A percentile compares a stretch with the other conserved stretches of the same genome.
Evolutionary conservation across 106 monocot genomes (phyloP).

Genomic region (Dioscorea zingiberensis): DNA sequence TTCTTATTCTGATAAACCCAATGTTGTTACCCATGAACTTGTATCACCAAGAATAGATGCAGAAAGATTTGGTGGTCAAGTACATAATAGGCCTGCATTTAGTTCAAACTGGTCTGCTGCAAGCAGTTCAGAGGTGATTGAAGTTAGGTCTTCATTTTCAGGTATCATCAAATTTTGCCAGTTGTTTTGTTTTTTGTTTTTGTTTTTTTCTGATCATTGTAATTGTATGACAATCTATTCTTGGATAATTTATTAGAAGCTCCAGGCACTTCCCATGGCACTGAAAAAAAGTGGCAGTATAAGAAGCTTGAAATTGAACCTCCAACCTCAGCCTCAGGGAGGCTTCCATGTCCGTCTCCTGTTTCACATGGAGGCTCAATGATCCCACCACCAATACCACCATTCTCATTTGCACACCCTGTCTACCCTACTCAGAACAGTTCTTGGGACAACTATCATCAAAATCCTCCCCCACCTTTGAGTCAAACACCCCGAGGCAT

Average conservation of each 20-base stretch:
- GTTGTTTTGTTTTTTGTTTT: no score
- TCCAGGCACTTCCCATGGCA: constrained; percentile 21
- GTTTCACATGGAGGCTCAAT: constrained; percentile 33
- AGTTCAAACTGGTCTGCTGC: constrained; percentile 33
- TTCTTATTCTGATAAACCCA: constrained; percentile 25
- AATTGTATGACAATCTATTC: not conserved
- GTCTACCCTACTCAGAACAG: constrained; percentile 27
- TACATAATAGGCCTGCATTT: constrained; percentile 26
- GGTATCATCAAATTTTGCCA: not conserved
- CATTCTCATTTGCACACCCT: constrained; percentile 39
- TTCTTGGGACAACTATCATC: constrained; percentile 48
- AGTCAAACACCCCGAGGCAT: constrained; percentile 31
- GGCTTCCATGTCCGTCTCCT: constrained; percentile 12
- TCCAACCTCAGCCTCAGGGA: constrained; percentile 20
- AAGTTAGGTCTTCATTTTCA: constrained; percentile 5
- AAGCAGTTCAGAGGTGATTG: constrained; percentile 24
- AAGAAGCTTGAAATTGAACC: constrained; percentile 35
- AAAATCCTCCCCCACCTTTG: constrained; percentile 23
- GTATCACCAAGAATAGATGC: constrained; percentile 40
- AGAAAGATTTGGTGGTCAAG: constrained; percentile 17
- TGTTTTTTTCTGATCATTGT: no score
- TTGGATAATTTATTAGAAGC: constrained; percentile 12
- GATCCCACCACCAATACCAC: constrained; percentile 48
- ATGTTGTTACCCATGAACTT: constrained; percentile 22
- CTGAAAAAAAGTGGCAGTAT: constrained; percentile 36